Percentiles rank a stretch among this genome's conserved stretches.
These are phyloP conservation scores for Quercus alba DNA, from an alignment of 306 rosid genomes.

Conservation along the genomic window DNA sequence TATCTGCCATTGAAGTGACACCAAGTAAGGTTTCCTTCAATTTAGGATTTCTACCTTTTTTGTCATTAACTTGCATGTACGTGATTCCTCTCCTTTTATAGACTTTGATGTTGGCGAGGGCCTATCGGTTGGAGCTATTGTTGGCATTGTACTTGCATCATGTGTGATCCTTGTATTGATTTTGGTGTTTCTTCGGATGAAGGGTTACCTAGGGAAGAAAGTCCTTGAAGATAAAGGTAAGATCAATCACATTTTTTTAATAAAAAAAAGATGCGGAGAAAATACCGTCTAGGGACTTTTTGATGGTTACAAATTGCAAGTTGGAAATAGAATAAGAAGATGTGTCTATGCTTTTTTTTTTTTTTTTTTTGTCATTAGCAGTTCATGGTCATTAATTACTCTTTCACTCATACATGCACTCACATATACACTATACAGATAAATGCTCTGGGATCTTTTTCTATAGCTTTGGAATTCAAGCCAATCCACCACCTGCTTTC, in stretches of 20 bases:
- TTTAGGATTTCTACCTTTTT: constrained; percentile 1
- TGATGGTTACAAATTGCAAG: not conserved
- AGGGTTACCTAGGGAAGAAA: constrained; percentile 47
- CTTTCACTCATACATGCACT: not conserved
- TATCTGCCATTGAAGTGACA: constrained; percentile 68
- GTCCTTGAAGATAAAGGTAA: constrained; percentile 55
- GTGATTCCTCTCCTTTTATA: constrained; percentile 9
- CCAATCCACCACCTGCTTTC: too few species aligned
- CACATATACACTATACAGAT: not conserved
- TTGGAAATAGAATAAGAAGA: not conserved
- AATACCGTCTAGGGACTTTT: not conserved
- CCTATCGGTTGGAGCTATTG: constrained; percentile 51
- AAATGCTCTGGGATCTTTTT: not conserved
- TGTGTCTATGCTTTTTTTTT: not conserved
- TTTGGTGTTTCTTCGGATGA: constrained; percentile 38
- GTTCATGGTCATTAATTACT: not conserved
- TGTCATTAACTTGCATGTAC: not conserved
- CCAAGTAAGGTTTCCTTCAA: constrained; percentile 45
- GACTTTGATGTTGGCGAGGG: constrained; percentile 50
- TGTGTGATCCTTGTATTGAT: constrained; percentile 35
- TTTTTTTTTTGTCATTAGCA: not conserved
- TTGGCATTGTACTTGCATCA: constrained; percentile 59
- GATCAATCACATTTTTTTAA: not conserved
- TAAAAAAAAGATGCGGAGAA: not conserved
- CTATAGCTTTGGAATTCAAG: not conserved